These are phyloP conservation scores for Xylaria sp. DNA, from an alignment of 2,329 filamentous ascomycete genomes.

Conservation along the genomic window DNA sequence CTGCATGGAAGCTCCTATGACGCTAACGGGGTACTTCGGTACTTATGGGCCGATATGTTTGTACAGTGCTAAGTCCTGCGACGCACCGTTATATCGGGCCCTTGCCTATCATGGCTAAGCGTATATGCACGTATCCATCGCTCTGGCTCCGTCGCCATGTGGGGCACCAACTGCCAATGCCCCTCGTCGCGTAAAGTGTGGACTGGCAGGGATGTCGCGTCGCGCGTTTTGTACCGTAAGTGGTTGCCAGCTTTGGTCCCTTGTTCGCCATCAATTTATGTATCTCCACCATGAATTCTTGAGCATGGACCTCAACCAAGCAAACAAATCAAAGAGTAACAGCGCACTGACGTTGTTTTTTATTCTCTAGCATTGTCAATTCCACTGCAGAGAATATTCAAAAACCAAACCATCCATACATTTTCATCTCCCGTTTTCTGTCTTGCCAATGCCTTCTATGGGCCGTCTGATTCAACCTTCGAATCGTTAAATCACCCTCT, in stretches of 20 bases:
- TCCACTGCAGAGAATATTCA: neutral
- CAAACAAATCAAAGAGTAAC: constrained; percentile 2
- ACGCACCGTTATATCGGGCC: neutral
- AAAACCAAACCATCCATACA: neutral
- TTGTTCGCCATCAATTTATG: neutral
- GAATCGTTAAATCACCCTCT: constrained; percentile 8
- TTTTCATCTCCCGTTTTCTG: neutral
- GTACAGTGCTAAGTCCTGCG: neutral
- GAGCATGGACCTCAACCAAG: neutral
- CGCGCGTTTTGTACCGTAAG: constrained; percentile 17
- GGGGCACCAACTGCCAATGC: constrained; percentile 15
- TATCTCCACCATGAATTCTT: neutral
- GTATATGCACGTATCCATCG: constrained; percentile 10
- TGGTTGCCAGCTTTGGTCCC: constrained; percentile 13
- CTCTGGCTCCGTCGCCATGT: constrained; percentile 1
- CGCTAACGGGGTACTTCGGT: constrained; percentile 4
- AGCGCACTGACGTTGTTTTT: neutral
- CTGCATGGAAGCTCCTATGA: constrained; percentile 8
- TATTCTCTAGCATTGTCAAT: neutral
- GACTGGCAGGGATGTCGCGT: constrained; percentile 25
- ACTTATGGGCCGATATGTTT: neutral
- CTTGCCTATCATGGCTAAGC: neutral
- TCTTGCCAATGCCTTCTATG: constrained; percentile 14
- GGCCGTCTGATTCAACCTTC: constrained; percentile 4
- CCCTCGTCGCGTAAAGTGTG: constrained; percentile 8